Base-by-base conservation (phyloP, 768 basidiomycete species). In the Kwoniella bestiolae region DNA sequence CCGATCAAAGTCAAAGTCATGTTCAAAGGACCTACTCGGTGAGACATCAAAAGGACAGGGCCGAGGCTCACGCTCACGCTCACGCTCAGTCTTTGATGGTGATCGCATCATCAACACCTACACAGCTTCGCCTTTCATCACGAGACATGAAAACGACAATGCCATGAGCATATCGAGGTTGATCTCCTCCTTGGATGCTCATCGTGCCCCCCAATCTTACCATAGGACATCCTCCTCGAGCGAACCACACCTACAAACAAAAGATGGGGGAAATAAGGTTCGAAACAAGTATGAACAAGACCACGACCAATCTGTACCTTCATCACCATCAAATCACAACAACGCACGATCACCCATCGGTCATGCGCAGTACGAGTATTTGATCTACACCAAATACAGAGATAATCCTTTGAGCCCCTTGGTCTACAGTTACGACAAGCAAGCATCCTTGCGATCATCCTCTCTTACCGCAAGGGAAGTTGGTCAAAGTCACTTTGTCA, bases 1-100 rank as follows among this genome's bases (percentile, higher is more conserved):
- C 21, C 50, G 21, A 25, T 51, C 46, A 49, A 49, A 41, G 38
- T 18, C 38, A 41, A 41, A 49, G 46, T 49, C 46, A 49, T 26
- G 26, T 16, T 51, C 50, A 51, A 51, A 51, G 50, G 50, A 51
- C 26, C 21, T 51, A 21, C 26, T 26, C 21, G 29, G 23, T 16
- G 23, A 1, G 12, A 3, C n/a, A 3, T 47, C 46, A 47, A 26
- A 29, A 51, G 50, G 50, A 47, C 8, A 29, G 29, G 50, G 50
- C 26, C 50, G 50, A 51, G 50, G 25, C 50, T 51, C 29, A 28
- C 25, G 11, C 21, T 21, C 46, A 51, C 25, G 25, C 50, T 51
- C 29, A 28, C 25, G 11, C 21, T 21, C 46, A 16, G n/a, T 14
- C 26, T 51, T 51, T 51, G 50, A 51, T 51, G 50, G 50, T 21